Conservation (phyloP, 108 stramenopile genomes). For the Cylindrotheca closterium region DNA sequence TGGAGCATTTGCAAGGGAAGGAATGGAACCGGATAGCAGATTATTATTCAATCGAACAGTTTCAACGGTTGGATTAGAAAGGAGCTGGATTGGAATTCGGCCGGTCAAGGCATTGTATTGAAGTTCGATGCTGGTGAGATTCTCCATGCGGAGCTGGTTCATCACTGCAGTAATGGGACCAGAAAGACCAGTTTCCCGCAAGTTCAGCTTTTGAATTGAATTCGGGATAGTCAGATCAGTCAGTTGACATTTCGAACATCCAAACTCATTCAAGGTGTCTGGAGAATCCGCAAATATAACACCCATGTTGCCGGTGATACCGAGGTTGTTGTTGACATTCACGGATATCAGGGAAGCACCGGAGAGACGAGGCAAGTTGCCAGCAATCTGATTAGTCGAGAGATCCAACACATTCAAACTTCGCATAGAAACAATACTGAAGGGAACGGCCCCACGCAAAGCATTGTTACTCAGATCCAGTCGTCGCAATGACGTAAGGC, state of each 20-base stretch:
- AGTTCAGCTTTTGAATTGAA: constrained; percentile 22
- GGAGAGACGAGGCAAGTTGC: constrained; percentile 37
- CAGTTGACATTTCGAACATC: constrained; percentile 28
- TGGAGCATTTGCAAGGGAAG: constrained; percentile 36
- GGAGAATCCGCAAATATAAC: constrained; percentile 24
- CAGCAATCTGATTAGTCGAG: constrained; percentile 47
- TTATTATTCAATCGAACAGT: constrained; percentile 30
- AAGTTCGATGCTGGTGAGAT: constrained; percentile 14
- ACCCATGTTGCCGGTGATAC: not conserved
- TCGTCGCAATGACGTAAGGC: constrained; percentile 31
- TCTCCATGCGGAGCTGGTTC: constrained; percentile 4
- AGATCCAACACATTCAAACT: constrained; percentile 44
- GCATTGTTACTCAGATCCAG: constrained; percentile 55
- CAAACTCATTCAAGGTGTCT: constrained; percentile 31
- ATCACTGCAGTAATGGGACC: constrained; percentile 41
- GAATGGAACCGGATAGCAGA: constrained; percentile 38
- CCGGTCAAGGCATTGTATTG: constrained; percentile 22
- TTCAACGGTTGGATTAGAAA: constrained; percentile 15
- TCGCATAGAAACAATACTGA: constrained; percentile 29
- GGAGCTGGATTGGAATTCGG: constrained; percentile 30
- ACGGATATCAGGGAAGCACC: not conserved
- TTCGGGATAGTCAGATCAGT: constrained; percentile 14
- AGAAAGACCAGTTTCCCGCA: constrained; percentile 22
- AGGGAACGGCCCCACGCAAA: constrained; percentile 57
- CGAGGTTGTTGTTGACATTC: not conserved